Percentiles rank a stretch among this genome's conserved stretches.
Conservation (phyloP, 164 flowering plant genomes). For the Macadamia tetraphylla region DNA sequence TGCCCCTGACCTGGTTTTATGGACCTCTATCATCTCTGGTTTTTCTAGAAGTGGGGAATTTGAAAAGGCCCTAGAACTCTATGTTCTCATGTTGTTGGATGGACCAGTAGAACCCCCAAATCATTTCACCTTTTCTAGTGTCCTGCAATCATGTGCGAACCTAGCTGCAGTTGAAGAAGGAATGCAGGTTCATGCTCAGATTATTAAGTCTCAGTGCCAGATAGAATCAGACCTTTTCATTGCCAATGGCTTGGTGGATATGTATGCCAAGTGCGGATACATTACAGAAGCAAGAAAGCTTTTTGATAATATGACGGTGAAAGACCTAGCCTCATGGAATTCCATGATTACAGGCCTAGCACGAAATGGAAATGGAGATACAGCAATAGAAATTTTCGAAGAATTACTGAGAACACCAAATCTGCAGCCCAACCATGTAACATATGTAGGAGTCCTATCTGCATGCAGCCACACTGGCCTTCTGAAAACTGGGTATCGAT, state of each 20-base stretch:
- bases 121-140: conserved; percentile 23
- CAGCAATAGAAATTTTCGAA: conserved; percentile 16
- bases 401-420: conserved; percentile 12
- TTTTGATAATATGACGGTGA: conserved; percentile 18
- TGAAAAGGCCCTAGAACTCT: conserved; percentile 16
- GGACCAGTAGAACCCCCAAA: conserved; percentile 17
- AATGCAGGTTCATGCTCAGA: conserved; percentile 26
- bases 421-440: conserved; percentile 23
- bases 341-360: conserved; percentile 25
- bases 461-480: conserved; percentile 28
- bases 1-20: conserved; percentile 18
- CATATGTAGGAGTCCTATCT: conserved; percentile 24
- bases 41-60: conserved; percentile 19
- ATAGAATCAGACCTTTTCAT: conserved; percentile 13
- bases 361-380: conserved; percentile 19
- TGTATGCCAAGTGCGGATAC: conserved; percentile 26
- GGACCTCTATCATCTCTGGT: conserved; percentile 24
- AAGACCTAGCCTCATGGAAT: conserved; percentile 26
- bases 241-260: conserved; percentile 18
- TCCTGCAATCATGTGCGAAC: conserved; percentile 16
- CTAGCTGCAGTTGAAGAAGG: conserved; percentile 29
- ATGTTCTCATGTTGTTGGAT: conserved; percentile 15
- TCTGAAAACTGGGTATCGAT: conserved; percentile 20
- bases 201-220: conserved; percentile 13
- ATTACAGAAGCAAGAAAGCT: conserved; percentile 19